Percentiles rank a stretch among this genome's conserved stretches.
These are phyloP conservation scores for Cordyceps farinosa DNA, from an alignment of 2,329 filamentous ascomycete genomes.

Conservation along the genomic window DNA sequence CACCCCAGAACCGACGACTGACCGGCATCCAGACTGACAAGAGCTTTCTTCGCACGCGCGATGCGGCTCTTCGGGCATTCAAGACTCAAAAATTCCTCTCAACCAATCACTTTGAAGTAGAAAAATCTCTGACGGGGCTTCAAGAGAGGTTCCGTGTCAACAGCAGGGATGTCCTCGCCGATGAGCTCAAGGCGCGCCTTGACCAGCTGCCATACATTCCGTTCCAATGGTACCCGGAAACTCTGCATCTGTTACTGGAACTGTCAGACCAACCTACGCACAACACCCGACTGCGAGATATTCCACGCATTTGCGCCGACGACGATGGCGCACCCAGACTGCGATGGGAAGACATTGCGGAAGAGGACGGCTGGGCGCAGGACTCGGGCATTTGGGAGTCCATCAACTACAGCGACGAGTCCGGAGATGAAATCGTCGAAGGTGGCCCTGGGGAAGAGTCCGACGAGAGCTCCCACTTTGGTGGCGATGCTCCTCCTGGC, in stretches of 20 bases:
- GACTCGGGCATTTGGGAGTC: constrained; percentile 68
- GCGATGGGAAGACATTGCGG: constrained; percentile 76
- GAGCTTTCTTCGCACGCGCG: constrained; percentile 43
- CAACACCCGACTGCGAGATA: constrained; percentile 61
- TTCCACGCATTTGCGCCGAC: constrained; percentile 50
- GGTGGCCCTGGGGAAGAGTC: constrained; percentile 37
- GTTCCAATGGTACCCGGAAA: constrained; percentile 71
- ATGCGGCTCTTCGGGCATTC: constrained; percentile 49
- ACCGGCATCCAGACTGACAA: constrained; percentile 26
- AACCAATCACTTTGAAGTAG: constrained; percentile 73
- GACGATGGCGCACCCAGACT: constrained; percentile 47
- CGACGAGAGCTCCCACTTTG: constrained; percentile 31
- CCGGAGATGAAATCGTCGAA: constrained; percentile 45
- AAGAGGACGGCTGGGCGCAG: constrained; percentile 68
- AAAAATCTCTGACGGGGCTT: constrained; percentile 62
- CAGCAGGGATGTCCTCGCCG: constrained; percentile 74
- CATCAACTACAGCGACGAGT: constrained; percentile 65
- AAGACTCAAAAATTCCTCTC: constrained; percentile 56
- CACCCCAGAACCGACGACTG: constrained; percentile 11
- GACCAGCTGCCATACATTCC: constrained; percentile 52
- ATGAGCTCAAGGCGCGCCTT: constrained; percentile 60
- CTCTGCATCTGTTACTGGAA: constrained; percentile 72
- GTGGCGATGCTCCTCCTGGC: constrained; percentile 29
- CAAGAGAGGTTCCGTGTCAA: constrained; percentile 84
- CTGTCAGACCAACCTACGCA: constrained; percentile 77